phyloP scores from a whole-genome alignment of 2,329 filamentous ascomycete species.

The Diaporthe destruens region DNA sequence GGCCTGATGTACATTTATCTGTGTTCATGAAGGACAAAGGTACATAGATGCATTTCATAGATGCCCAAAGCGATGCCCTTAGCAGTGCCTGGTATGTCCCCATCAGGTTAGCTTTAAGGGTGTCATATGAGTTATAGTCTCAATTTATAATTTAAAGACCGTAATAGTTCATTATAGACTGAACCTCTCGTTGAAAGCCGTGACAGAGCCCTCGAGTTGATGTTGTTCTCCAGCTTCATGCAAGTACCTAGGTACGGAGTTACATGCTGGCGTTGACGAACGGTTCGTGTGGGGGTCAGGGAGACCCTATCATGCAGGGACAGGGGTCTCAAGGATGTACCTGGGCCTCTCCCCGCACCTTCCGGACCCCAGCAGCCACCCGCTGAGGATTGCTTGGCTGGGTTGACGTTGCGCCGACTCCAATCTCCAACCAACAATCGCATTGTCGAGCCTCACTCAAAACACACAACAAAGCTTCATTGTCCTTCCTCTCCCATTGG shows the following conservation, averaged over 20 bases:
- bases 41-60: too few species aligned
- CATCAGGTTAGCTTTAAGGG: neutral
- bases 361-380: neutral
- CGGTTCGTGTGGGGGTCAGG: neutral
- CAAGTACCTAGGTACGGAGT: neutral
- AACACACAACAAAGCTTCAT: neutral
- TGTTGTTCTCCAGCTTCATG: too few species aligned
- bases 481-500: neutral
- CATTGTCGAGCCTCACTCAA: neutral
- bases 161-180: neutral
- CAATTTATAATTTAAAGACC: neutral
- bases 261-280: too few species aligned
- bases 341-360: too few species aligned
- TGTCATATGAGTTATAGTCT: neutral
- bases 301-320: neutral
- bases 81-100: neutral
- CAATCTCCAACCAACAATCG: neutral
- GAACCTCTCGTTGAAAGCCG: neutral
- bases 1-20: too few species aligned
- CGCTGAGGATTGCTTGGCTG: neutral
- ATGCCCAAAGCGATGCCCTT: neutral
- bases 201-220: neutral
- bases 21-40: too few species aligned
- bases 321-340: too few species aligned
- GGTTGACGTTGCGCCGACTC: neutral